Conservation (phyloP, 768 basidiomycete species). For the Pluteus cervinus region DNA sequence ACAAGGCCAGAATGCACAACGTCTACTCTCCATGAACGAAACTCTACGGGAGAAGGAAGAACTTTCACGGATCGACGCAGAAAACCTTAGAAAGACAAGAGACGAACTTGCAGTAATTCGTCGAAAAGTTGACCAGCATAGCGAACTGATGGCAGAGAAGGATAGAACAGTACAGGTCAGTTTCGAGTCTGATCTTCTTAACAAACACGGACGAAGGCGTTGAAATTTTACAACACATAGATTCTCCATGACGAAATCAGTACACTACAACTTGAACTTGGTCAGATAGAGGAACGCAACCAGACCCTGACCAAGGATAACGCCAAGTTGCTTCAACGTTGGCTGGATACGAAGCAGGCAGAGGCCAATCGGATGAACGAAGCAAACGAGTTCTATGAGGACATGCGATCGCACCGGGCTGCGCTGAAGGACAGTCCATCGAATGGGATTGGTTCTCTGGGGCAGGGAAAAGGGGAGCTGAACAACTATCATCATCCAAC, state of each 20-base stretch:
- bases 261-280: conserved; percentile 85
- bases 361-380: conserved; percentile 96
- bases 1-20: conserved; percentile 92
- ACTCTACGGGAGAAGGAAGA: conserved; percentile 93
- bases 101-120: conserved; percentile 69
- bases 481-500: conserved; percentile 38
- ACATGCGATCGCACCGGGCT: conserved; percentile 71
- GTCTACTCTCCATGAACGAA: conserved; percentile 90
- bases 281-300: conserved; percentile 85
- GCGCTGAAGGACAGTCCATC: conserved; percentile 44
- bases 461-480: conserved; percentile 70
- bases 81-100: conserved; percentile 67
- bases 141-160: conserved; percentile 83
- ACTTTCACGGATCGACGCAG: conserved; percentile 71
- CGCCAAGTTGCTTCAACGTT: conserved; percentile 89
- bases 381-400: conserved; percentile 84
- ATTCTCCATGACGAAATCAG: conserved; percentile 93
- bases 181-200: conserved; percentile 13
- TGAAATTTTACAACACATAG: conserved; percentile 46
- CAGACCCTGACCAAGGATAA: conserved; percentile 87
- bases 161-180: conserved; percentile 84
- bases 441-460: conserved; percentile 27
- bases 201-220: too few relatives aligned
- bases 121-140: conserved; percentile 77
- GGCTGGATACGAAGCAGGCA: conserved; percentile 91